These are phyloP conservation scores for Fusarium liriodendri DNA, from an alignment of 2,329 filamentous ascomycete genomes.

Conservation along the genomic window DNA sequence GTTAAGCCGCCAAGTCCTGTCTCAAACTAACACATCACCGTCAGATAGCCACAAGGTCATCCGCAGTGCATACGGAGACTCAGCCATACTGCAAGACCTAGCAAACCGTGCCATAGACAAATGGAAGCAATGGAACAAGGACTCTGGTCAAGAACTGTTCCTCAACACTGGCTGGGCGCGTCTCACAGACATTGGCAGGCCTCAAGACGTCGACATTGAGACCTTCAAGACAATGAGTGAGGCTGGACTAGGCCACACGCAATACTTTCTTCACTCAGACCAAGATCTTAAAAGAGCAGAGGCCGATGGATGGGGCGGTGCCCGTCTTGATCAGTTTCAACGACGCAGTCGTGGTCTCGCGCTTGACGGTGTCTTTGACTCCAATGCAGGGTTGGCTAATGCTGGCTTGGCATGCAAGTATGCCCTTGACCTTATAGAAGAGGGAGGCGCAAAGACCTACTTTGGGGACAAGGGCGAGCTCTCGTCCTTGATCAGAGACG, in stretches of 20 bases:
- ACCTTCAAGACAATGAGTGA: background rate
- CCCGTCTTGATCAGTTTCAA: background rate
- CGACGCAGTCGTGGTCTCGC: background rate
- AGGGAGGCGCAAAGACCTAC: background rate
- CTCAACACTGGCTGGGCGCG: background rate
- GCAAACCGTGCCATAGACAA: conserved; percentile 1
- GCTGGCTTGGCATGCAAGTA: conserved; percentile 2
- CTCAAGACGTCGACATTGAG: background rate
- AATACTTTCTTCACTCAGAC: background rate
- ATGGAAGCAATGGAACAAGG: background rate
- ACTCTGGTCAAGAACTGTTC: background rate
- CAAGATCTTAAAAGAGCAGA: background rate
- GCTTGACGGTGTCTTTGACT: conserved; percentile 1
- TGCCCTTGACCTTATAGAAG: background rate
- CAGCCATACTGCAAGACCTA: background rate
- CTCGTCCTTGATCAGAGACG: background rate
- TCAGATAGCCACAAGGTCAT: background rate
- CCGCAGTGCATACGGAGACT: background rate
- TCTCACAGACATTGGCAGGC: background rate
- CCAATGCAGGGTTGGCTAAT: background rate
- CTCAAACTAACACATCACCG: background rate
- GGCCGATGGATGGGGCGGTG: background rate
- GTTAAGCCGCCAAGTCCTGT: too few relatives aligned
- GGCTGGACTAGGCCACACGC: background rate
- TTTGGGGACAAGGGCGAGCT: background rate